phyloP scores from a whole-genome alignment of 2,329 filamentous ascomycete genomes.

The Fusarium citri region DNA sequence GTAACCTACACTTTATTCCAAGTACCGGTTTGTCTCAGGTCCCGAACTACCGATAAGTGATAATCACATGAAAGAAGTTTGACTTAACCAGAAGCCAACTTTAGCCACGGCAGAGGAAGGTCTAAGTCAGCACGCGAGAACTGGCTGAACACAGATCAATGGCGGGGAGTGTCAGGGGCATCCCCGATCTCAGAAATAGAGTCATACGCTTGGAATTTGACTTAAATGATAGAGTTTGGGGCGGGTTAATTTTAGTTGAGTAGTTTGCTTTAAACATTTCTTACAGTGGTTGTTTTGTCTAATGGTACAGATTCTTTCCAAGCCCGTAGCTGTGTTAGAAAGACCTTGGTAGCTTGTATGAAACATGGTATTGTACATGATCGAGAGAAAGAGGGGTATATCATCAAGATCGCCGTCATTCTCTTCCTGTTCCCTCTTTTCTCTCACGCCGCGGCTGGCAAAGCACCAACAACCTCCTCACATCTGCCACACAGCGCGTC shows the following conservation, averaged over 20 bases:
- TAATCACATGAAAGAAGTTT: constrained; percentile 38
- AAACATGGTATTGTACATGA: constrained; percentile 33
- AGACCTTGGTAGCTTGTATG: constrained; percentile 29
- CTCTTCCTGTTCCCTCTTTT: constrained; percentile 14
- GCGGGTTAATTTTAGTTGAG: background rate
- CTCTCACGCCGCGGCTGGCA: constrained; percentile 21
- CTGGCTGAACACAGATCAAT: constrained; percentile 25
- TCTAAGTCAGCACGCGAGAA: constrained; percentile 20
- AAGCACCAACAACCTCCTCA: constrained; percentile 67
- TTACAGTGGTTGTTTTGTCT: constrained; percentile 16
- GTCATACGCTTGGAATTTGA: constrained; percentile 33
- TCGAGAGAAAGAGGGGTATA: constrained; percentile 30
- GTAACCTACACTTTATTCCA: constrained; percentile 12
- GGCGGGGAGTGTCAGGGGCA: constrained; percentile 34
- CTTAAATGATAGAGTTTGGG: constrained; percentile 16
- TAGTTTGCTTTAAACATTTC: background rate
- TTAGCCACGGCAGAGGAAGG: constrained; percentile 2
- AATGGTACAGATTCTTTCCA: constrained; percentile 15
- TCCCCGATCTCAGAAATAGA: constrained; percentile 15
- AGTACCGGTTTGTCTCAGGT: constrained; percentile 31
- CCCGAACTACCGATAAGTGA: constrained; percentile 24
- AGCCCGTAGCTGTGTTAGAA: background rate
- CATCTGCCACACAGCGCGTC: constrained; percentile 80
- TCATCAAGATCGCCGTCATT: constrained; percentile 6
- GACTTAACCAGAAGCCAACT: constrained; percentile 2